Evolutionary conservation across 192 early-diverging fungal species (phyloP), one percentile per base, ranked within the genome.

Genomic region (Powellomyces hirtus): DNA sequence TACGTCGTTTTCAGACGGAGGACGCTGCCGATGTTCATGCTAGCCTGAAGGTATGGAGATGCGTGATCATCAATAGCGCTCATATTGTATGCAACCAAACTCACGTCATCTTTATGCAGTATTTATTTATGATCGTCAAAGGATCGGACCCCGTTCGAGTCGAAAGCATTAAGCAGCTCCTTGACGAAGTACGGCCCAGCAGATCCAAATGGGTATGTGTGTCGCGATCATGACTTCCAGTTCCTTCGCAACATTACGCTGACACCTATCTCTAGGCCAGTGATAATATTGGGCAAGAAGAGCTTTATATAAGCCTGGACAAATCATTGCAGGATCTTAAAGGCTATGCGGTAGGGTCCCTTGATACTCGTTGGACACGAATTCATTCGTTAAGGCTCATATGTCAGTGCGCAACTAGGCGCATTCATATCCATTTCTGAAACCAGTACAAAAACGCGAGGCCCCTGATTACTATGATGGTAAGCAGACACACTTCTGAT

Each of bases 401-500:
- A 56, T 30, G 24, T 1, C 3, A 27, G 3, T 5, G 33, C 29
- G 29, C 26, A 14, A 18, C 36, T 74, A 89, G 83, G 91, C 89
- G 29, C 91, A 94, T 45, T 90, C 91, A 0, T 68, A 74, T 11
- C 94, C 95, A 2, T 98, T 98, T 70, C 75, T 95, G 26, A 86
- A 83, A 45, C 92, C 90, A 69, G 96, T 98, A 27, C 87, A 84
- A 70, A 89, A 91, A 60, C 85, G 91, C 46, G 94, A 97, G 42
- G 94, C 90, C 0, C 96, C 96, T 0, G 90, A 95, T 77, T 98
- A 98, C 71, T 90, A 87, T 75, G 89, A 93, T 50, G 75, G 89
- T 90, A 77, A 66, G 68, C n/a, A 2, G 31, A 60, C 53, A 14
- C 13, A 18, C 59, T 50, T 20, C 14, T 27, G 45, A 51, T 18